Evolutionary conservation across 148 eudicot species (phyloP), one percentile per base, ranked within the genome.

Genomic region (Rhododendron mucronatum): DNA sequence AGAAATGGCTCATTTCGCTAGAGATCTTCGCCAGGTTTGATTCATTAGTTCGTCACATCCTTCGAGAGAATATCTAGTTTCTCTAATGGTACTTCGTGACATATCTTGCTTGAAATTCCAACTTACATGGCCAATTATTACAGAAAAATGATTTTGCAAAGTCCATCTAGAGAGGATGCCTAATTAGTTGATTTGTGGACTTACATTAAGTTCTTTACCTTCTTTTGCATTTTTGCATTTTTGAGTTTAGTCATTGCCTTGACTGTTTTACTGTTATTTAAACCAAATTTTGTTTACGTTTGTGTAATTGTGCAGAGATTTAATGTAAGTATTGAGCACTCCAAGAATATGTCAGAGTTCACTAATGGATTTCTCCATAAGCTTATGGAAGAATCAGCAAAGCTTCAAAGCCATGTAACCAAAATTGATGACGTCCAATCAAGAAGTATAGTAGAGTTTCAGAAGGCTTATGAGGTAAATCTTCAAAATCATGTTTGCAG

Each of bases 21-120:
- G 98, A 81, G 98, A 95, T 81, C 93, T 97, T 85, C 95, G 98
- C 21, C 91, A 97, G 98, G 99, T 97, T 89, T 51, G 88, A 80
- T 15, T 48, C 61, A 63, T n/a, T 44, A 83, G 23, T 11, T 6
- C 10, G 13, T 53, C 41, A n/a, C 28, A 18, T 50, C 63, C 21
- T 37, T 82, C 7, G 16, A 6, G 35, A 50, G 35, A 50, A 44
- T 44, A 41, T 77, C 5, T n/a, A 45, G 76, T 39, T 59, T 33
- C 21, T 5, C 6, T 4, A 37, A 11, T 51, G 63, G 10, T 55
- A 28, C 63, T 30, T 51, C 2, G 35, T 80, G 23, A 50, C 20
- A 51, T 14, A 33, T 35, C 26, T 81, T 3, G 18, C 26, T 37
- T 81, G 69, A 61, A 80, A 23, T 82, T 59, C 12, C 26, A 4